Base-by-base conservation (phyloP, 1,139 yeast genomes). In the Saccharomyces hybrid region DNA sequence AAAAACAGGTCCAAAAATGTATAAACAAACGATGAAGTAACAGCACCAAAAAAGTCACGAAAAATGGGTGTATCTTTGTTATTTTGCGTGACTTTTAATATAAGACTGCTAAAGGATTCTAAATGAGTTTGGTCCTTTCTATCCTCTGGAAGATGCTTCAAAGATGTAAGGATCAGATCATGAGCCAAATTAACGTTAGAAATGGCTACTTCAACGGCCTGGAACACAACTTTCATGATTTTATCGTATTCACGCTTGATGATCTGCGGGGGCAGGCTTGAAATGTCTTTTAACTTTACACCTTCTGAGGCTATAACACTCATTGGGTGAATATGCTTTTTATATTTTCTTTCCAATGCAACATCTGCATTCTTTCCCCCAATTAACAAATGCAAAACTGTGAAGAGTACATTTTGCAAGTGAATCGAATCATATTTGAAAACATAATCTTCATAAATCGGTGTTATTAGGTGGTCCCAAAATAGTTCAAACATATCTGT, bases 281-380 rank as follows among this genome's bases (percentile, higher is more conserved):
- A 34, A 26, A 63, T 60, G 16, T 63, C 64, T 1, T 48, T 53
- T 3, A 49, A 34, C 4, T 48, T 48, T 3, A 61, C 54, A 7
- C 65, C 66, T 1, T 53, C 56, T 1, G 66, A 57, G 2, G 62
- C 61, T 28, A 62, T 56, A 2, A 63, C 64, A 49, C 56, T 60
- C 41, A 62, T 51, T 0, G 61, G 55, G 42, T 60, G 61, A 26
- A 50, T 29, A 28, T 50, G 53, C n/a, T 52, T 56, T 14, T 47
- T 51, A 5, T 31, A 44, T 26, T 52, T 38, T 20, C 25, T 38
- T 20, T 20, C 44, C 26, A 9, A 4, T 5, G 25, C 44, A 38
- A 38, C 53, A 6, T 49, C 57, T 7, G 48, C 53, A 14, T 26
- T 38, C 4, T 23, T 46, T 7, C 48, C 34, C 13, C 55, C 53